Base-by-base conservation (phyloP, 1,139 yeast genomes). In the Geotrichum fermentans region DNA sequence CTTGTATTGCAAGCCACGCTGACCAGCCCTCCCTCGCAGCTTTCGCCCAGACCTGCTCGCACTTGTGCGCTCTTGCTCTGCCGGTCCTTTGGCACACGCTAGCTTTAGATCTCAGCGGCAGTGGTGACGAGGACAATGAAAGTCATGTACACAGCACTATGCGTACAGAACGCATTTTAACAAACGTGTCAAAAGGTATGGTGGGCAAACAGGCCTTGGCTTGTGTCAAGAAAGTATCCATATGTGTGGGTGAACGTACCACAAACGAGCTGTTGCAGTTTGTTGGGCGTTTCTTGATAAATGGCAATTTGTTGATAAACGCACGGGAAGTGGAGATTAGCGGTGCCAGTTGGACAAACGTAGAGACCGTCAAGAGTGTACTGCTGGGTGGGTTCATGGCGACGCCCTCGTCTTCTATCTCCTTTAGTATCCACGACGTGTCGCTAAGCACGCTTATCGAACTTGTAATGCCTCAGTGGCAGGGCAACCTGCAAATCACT, bases 381-480 rank as follows among this genome's bases (percentile, higher is more conserved):
- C 39, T 36, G 5, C 39, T 36, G 26, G 26, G 8, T 10, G 28
- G 28, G 28, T 24, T 24, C 10, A 10, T 24, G 8, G 10, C 6
- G 4, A 42, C 21, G 39, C n/a, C n/a, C n/a, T n/a, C n/a, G n/a
- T 22, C 13, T 7, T 10, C 26, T 13, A 21, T 24, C 8, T 17
- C 30, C 6, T 14, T 42, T 20, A 28, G 24, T 26, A 5, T 46
- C 13, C 34, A 46, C 34, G 44, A 37, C 28, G 17, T 46, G 11
- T 41, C 50, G 17, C 35, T 46, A 7, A 16, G 42, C 14, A 32
- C 34, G 30, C 36, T 41, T 11, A 22, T 41, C n/a, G 50, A 46
- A 30, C 29, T 46, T 8, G 40, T 36, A 8, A 20, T 46, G 6
- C 50, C 50, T 8, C 14, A 18, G 7, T 7, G 26, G 8, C 39